These are phyloP conservation scores for Leishmania tropica DNA, from an alignment of 208 protist species.

Conservation along the genomic window DNA sequence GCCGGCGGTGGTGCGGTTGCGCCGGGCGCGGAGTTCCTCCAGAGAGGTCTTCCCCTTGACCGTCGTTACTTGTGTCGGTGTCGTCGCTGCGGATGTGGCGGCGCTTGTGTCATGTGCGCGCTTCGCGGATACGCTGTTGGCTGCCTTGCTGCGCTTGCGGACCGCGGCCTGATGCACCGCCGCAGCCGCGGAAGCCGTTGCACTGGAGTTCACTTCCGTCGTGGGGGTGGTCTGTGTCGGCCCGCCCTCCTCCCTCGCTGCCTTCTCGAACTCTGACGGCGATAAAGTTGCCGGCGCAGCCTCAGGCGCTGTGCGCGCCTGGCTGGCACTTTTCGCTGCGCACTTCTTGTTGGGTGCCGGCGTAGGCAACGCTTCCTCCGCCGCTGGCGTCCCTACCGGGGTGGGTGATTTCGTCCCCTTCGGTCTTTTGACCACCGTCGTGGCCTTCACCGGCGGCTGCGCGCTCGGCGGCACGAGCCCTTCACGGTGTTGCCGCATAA, in stretches of 20 bases:
- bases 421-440: conserved; percentile 35
- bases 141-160: conserved; percentile 32
- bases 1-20: conserved; percentile 34
- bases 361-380: not conserved
- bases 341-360: not conserved
- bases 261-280: not conserved
- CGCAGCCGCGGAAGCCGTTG: not conserved
- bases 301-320: not conserved
- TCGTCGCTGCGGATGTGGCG: conserved; percentile 10
- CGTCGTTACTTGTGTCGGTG: conserved; percentile 35
- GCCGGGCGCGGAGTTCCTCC: conserved; percentile 50
- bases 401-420: conserved; percentile 5
- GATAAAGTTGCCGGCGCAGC: not conserved
- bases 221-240: not conserved
- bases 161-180: conserved; percentile 28
- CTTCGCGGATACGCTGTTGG: conserved; percentile 23
- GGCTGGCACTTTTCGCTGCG: not conserved
- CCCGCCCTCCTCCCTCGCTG: not conserved
- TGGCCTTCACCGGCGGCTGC: conserved; percentile 39
- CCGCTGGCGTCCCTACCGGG: not conserved
- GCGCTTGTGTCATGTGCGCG: conserved; percentile 18
- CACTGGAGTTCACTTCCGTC: not conserved
- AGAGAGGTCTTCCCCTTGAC: conserved; percentile 40
- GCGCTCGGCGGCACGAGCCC: conserved; percentile 21
- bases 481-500: conserved; percentile 42